These are phyloP conservation scores for Phytophthora meadii DNA, from an alignment of 352 stramenopile species.

Conservation along the genomic window DNA sequence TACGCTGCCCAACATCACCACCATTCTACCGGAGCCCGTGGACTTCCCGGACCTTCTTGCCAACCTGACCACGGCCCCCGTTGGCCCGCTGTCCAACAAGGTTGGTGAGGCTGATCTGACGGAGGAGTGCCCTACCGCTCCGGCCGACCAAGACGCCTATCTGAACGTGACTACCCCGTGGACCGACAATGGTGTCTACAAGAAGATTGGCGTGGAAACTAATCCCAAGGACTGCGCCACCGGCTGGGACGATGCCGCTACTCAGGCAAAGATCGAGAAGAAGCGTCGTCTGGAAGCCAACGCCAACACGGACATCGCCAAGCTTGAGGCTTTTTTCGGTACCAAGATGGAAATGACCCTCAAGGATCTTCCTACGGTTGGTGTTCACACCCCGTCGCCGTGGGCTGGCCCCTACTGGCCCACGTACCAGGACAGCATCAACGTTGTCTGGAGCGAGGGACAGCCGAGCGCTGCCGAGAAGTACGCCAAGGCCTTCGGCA, in stretches of 20 bases:
- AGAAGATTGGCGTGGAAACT: constrained; percentile 15
- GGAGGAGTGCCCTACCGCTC: constrained; percentile 12
- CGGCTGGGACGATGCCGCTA: constrained; percentile 19
- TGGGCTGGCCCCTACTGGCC: constrained; percentile 56
- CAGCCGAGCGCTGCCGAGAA: constrained; percentile 48
- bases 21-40: constrained; percentile 27
- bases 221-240: constrained; percentile 32
- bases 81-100: constrained; percentile 15
- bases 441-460: constrained; percentile 43
- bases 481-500: constrained; percentile 53
- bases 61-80: constrained; percentile 24
- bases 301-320: constrained; percentile 30
- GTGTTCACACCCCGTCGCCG: constrained; percentile 25
- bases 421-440: constrained; percentile 70
- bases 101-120: constrained; percentile 19
- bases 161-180: constrained; percentile 1
- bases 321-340: constrained; percentile 30
- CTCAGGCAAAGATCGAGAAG: constrained; percentile 20
- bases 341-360: constrained; percentile 33
- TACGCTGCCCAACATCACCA: constrained; percentile 30
- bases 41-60: constrained; percentile 28
- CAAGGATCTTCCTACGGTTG: constrained; percentile 20
- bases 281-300: constrained; percentile 32
- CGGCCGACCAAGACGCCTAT: constrained; percentile 22
- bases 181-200: not conserved